These are phyloP conservation scores for Aspergillus saccharolyticus DNA, from an alignment of 495 filamentous ascomycete genomes.

Conservation along the genomic window DNA sequence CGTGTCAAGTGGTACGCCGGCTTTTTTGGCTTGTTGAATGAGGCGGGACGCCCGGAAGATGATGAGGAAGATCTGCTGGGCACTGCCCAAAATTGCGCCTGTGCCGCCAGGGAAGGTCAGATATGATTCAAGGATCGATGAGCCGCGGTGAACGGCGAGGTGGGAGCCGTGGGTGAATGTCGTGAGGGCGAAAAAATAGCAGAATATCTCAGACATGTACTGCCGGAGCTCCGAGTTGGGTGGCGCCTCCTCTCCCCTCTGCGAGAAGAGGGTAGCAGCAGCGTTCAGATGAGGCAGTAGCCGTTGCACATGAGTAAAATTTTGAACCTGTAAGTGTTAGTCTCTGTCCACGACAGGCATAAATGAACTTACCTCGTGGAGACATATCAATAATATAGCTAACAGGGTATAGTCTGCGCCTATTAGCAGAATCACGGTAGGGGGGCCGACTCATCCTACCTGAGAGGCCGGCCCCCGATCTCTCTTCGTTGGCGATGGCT, in stretches of 20 bases:
- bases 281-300: constrained; percentile 22
- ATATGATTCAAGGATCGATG: constrained; percentile 8
- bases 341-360: not conserved
- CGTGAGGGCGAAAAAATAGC: constrained; percentile 19
- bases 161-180: constrained; percentile 13
- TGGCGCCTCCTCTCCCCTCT: not conserved
- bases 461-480: not conserved
- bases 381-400: constrained; percentile 18
- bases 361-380: constrained; percentile 15
- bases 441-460: not conserved
- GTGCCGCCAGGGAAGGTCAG: not conserved
- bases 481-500: constrained; percentile 7
- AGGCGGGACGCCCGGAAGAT: constrained; percentile 10
- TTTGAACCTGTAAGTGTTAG: constrained; percentile 13
- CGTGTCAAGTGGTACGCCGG: not conserved
- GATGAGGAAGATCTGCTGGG: constrained; percentile 11
- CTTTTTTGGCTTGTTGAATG: not conserved
- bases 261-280: constrained; percentile 14
- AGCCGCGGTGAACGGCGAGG: constrained; percentile 5
- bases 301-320: constrained; percentile 14
- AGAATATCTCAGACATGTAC: constrained; percentile 18
- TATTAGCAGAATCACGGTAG: not conserved
- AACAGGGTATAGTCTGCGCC: constrained; percentile 11
- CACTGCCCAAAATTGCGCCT: constrained; percentile 11
- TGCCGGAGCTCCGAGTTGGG: constrained; percentile 2